Evolutionary conservation across 441 rosid genomes (phyloP).

Genomic region (Gossypium davidsonii): DNA sequence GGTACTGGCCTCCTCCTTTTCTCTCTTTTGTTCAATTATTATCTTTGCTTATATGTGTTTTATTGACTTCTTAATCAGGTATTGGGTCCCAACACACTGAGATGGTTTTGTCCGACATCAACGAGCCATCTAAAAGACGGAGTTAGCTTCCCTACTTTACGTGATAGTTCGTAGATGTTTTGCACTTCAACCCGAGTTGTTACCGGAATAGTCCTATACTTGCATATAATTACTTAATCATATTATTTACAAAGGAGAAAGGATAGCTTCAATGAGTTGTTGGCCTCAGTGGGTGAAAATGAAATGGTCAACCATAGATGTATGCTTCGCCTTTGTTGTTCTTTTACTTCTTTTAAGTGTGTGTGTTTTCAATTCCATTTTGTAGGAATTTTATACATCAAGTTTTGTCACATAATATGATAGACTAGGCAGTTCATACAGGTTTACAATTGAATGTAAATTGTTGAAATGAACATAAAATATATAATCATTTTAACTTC

Average conservation of each 20-base stretch:
- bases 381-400: background rate
- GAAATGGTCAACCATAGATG: background rate
- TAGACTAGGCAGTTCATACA: background rate
- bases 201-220: background rate
- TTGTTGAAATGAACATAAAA: background rate
- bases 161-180: slow-evolving; percentile 29
- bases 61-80: slow-evolving; percentile 37
- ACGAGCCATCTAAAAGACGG: slow-evolving; percentile 59
- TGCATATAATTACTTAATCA: background rate
- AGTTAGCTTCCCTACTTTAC: slow-evolving; percentile 40
- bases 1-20: slow-evolving; percentile 27
- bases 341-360: background rate
- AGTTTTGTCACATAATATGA: background rate
- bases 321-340: background rate
- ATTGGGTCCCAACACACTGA: slow-evolving; percentile 61
- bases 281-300: background rate
- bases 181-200: background rate
- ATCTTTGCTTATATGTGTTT: background rate
- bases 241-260: background rate
- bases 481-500: background rate
- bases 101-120: slow-evolving; percentile 67
- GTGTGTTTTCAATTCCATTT: background rate
- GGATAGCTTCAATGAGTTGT: background rate
- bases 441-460: background rate
- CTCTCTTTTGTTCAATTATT: background rate